Base-by-base conservation (phyloP, 257 asterid species). In the Lithospermum erythrorhizon region DNA sequence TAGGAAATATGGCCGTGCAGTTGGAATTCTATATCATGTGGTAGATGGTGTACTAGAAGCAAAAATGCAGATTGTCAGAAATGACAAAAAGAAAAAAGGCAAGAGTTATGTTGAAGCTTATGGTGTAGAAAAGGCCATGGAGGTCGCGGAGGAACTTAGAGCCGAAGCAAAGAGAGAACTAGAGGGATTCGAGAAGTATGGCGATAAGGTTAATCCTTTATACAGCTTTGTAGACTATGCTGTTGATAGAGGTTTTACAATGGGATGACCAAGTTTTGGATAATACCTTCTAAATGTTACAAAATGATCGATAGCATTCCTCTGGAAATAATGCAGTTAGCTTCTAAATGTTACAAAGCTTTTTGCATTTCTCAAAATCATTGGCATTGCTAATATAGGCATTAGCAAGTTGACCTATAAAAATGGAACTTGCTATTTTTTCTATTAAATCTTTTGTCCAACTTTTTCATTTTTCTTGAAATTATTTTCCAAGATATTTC, bases 151-250 rank as follows among this genome's bases (percentile, higher is more conserved):
- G 82, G 93, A 91, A 61, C 68, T 91, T 29, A 81, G 91, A 66
- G 68, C 71, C 1, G 81, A 84, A 66, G 98, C 98, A 30, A 84
- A 82, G 81, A 75, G 66, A 67, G 98, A 79, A 64, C 73, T 91
- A 65, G 85, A 73, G 35, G 83, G 77, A 25, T 68, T 90, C 57
- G 86, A 75, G 73, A 85, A 81, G 68, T 83, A 90, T 23, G 98
- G 98, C 2, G 98, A 87, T 6, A 82, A 68, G 68, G 87, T 85
- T 52, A 20, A 76, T 10, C 95, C 98, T 1, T 79, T 91, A 15
- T 81, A 81, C 65, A 83, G 96, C 79, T 90, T 90, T 64, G 81
- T 90, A 59, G 96, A 90, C 72, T 87, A 83, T 76, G 98, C 98
- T 66, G 94, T 89, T 53, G 87, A 85, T 68, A 83, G 98, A 79